Conservation (phyloP, 1,284 basidiomycete species). For the Moniliophthora roreri region DNA sequence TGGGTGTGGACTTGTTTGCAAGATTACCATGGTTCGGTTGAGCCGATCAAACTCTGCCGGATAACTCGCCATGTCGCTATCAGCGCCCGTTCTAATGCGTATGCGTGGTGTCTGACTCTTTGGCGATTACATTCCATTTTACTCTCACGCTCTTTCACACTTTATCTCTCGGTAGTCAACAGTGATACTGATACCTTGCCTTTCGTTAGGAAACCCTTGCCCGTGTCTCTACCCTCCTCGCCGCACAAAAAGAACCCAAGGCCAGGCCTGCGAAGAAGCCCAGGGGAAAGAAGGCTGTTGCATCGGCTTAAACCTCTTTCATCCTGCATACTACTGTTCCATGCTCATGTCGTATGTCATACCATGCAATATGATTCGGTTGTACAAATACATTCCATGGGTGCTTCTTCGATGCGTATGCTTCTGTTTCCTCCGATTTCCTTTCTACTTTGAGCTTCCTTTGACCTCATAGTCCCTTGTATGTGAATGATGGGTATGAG, state of each 20-base stretch:
- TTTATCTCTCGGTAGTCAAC: conserved; percentile 8
- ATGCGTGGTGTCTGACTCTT: conserved; percentile 68
- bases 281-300: conserved; percentile 65
- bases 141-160: conserved; percentile 18
- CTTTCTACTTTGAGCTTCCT: not conserved
- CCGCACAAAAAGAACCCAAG: conserved; percentile 75
- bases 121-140: conserved; percentile 57
- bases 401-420: too few species aligned
- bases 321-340: not conserved
- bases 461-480: too few species aligned
- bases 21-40: conserved; percentile 48
- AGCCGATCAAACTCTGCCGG: conserved; percentile 64
- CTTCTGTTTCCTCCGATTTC: not conserved
- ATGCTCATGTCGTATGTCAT: not conserved
- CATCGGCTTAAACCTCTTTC: not conserved
- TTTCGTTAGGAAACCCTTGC: conserved; percentile 70
- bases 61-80: conserved; percentile 71
- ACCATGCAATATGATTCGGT: not conserved
- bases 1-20: conserved; percentile 88
- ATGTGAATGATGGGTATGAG: too few species aligned
- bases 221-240: conserved; percentile 75
- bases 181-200: conserved; percentile 28
- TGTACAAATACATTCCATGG: conserved; percentile 1
- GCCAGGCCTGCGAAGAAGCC: conserved; percentile 68
- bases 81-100: conserved; percentile 61